Conservation (phyloP, 495 filamentous ascomycete genomes). For the Parachaetomium inaequale region DNA sequence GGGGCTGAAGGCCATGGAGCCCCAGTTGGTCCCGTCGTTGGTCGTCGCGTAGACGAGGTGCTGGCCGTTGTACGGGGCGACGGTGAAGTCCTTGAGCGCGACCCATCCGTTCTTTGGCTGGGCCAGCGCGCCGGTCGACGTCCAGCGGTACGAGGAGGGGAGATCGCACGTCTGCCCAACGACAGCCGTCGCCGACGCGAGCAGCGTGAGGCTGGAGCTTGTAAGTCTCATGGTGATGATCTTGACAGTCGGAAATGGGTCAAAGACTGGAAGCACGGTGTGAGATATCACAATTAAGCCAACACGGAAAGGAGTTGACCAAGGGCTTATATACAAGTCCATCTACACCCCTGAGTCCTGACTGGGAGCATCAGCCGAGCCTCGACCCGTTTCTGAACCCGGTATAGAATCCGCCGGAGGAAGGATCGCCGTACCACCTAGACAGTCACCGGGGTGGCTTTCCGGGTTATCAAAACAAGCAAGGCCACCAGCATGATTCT, state of each 20-base stretch:
- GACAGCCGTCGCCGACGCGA: not conserved
- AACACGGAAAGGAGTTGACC: not conserved
- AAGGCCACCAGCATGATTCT: not conserved
- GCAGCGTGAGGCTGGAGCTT: not conserved
- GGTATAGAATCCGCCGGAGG: not conserved
- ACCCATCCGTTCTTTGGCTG: slow-evolving; percentile 49
- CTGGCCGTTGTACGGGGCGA: slow-evolving; percentile 49
- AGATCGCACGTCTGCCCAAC: slow-evolving; percentile 40
- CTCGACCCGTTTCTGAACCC: too few relatives aligned
- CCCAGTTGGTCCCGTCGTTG: slow-evolving; percentile 43
- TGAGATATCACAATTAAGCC: not conserved
- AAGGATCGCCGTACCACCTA: not conserved
- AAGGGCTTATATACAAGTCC: not conserved
- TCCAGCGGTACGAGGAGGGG: slow-evolving; percentile 53
- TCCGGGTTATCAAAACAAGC: not conserved
- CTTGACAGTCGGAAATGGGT: not conserved
- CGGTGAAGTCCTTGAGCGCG: slow-evolving; percentile 57
- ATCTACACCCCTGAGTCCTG: not conserved
- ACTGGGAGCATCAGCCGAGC: not conserved
- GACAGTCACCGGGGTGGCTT: not conserved
- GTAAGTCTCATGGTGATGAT: not conserved
- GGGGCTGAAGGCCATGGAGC: slow-evolving; percentile 55
- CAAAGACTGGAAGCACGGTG: not conserved
- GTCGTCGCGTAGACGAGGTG: slow-evolving; percentile 54
- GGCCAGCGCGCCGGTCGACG: slow-evolving; percentile 45